phyloP scores from a whole-genome alignment of 2,329 filamentous ascomycete species.

The Trichoderma polysporum region DNA sequence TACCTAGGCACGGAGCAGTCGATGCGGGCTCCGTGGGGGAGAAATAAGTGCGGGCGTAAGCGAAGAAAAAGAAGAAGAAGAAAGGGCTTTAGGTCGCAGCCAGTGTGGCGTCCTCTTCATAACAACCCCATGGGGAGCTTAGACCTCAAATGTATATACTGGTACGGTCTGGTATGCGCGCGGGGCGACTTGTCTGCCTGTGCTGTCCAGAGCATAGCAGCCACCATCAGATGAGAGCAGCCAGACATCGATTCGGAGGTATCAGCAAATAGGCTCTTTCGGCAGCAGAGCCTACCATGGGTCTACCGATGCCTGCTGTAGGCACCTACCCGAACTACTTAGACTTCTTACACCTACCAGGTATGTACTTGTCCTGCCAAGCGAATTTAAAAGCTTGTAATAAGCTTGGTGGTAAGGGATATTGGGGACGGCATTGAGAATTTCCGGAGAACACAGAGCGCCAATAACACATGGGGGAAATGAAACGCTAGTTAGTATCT shows the following conservation, averaged over 20 bases:
- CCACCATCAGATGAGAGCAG: background rate
- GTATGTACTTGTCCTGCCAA: background rate
- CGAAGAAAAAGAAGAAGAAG: background rate
- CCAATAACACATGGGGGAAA: background rate
- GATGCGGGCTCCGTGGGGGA: background rate
- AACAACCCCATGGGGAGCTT: background rate
- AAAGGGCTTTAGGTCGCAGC: background rate
- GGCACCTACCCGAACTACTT: background rate
- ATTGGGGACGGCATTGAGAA: background rate
- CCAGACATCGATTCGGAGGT: too few species aligned
- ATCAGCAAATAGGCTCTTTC: background rate
- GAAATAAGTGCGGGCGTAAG: background rate
- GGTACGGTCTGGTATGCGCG: too few species aligned
- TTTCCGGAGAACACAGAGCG: background rate
- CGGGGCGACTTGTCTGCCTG: too few species aligned
- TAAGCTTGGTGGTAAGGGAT: background rate
- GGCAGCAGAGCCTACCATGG: too few species aligned
- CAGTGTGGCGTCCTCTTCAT: background rate
- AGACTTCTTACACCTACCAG: background rate
- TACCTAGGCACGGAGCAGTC: background rate
- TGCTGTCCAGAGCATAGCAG: too few species aligned
- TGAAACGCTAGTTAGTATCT: background rate
- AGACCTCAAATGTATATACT: too few species aligned
- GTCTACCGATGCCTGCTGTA: background rate
- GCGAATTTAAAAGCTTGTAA: background rate